These are phyloP conservation scores for Fraxinus pennsylvanica DNA, from an alignment of 257 asterid genomes.

Conservation along the genomic window DNA sequence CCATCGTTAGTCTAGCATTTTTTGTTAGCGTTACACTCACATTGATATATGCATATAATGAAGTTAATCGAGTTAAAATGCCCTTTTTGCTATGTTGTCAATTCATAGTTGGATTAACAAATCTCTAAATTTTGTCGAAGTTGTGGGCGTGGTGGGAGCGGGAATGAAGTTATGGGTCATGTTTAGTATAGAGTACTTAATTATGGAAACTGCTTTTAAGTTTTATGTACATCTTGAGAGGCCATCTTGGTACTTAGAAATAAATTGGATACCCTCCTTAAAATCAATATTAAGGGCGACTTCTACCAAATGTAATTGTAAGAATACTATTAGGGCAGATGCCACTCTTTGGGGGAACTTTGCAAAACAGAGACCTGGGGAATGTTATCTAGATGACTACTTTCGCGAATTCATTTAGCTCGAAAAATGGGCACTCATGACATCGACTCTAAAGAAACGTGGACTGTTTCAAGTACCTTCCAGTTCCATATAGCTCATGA, in stretches of 20 bases:
- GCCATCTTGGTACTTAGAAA: neutral
- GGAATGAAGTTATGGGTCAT: neutral
- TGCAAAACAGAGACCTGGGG: too few relatives aligned
- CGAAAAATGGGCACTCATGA: neutral
- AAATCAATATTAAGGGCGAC: neutral
- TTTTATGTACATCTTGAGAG: neutral
- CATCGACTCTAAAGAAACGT: neutral
- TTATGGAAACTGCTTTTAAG: neutral
- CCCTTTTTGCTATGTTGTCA: neutral
- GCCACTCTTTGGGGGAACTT: too few relatives aligned
- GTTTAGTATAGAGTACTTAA: too few relatives aligned
- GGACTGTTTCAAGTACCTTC: too few relatives aligned
- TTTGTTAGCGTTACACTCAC: neutral
- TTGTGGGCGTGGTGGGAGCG: neutral
- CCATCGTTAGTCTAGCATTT: conserved; percentile 10
- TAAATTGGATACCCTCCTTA: neutral
- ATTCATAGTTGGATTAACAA: neutral
- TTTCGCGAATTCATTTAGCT: too few relatives aligned
- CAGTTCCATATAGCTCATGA: too few relatives aligned
- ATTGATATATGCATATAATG: neutral
- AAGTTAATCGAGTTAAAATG: neutral
- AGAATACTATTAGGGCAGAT: too few relatives aligned
- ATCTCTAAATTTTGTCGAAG: neutral
- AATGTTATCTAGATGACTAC: too few relatives aligned
- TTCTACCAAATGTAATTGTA: neutral